Evolutionary conservation across 768 basidiomycete genomes (phyloP).

Genomic region (Steccherinum ochraceum): DNA sequence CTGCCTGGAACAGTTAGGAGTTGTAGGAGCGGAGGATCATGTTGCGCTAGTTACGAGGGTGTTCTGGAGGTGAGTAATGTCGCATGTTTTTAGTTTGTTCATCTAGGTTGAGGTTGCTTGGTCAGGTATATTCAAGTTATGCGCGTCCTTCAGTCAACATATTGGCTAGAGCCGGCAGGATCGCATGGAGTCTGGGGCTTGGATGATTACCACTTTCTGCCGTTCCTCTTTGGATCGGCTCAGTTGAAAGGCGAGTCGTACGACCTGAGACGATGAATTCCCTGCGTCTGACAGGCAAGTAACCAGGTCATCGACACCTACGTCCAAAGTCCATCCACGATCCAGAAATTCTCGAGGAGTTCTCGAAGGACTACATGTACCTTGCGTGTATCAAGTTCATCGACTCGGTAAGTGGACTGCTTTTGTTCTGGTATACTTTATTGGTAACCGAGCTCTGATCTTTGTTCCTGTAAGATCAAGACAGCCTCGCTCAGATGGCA

Average conservation of each 20-base stretch:
- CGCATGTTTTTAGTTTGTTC: too few relatives aligned
- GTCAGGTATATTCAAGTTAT: constrained; percentile 67
- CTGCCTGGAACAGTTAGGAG: constrained; percentile 68
- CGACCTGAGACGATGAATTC: too few relatives aligned
- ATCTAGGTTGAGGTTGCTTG: not conserved
- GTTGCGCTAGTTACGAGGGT: constrained; percentile 72
- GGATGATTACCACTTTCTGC: constrained; percentile 95
- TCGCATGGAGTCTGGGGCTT: constrained; percentile 98
- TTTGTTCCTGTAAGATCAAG: constrained; percentile 69
- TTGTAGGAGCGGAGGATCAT: constrained; percentile 60
- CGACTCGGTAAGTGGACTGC: constrained; percentile 62
- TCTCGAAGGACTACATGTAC: constrained; percentile 91
- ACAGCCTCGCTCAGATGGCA: constrained; percentile 96
- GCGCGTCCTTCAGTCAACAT: constrained; percentile 84
- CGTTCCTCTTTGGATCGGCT: constrained; percentile 81
- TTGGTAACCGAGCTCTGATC: too few relatives aligned
- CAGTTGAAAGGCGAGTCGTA: constrained; percentile 61
- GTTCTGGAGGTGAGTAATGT: constrained; percentile 70
- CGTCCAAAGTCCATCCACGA: constrained; percentile 92
- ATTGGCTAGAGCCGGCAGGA: constrained; percentile 98
- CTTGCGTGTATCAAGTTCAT: constrained; percentile 94
- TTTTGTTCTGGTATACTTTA: not conserved
- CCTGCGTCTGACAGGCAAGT: too few relatives aligned
- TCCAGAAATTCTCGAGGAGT: constrained; percentile 85
- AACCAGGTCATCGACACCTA: constrained; percentile 81